Conservation (phyloP, 768 basidiomycete genomes). For the Pluteus cervinus region DNA sequence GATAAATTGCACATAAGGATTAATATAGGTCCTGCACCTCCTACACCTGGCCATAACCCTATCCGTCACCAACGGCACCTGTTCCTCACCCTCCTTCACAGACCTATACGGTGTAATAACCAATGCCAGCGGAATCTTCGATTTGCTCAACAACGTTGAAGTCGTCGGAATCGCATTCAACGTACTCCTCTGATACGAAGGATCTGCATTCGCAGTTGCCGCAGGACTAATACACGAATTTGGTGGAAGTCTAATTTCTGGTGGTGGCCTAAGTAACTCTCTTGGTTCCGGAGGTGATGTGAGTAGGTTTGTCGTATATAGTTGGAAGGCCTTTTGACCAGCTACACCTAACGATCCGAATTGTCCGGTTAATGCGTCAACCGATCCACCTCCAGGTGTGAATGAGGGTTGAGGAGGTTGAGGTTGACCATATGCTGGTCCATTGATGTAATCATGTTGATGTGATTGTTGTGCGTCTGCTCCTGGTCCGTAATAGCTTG, state of each 20-base stretch:
- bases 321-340: conserved; percentile 69
- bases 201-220: conserved; percentile 77
- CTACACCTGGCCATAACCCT: conserved; percentile 95
- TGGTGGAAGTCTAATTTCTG: conserved; percentile 85
- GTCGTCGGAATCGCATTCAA: conserved; percentile 92
- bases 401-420: conserved; percentile 32
- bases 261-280: conserved; percentile 75
- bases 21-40: conserved; percentile 94
- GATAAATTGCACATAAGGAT: conserved; percentile 96
- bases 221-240: conserved; percentile 76
- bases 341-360: conserved; percentile 86
- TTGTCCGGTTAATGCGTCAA: conserved; percentile 72
- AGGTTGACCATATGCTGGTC: conserved; percentile 31
- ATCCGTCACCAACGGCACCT: conserved; percentile 87
- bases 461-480: no score
- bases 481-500: conserved; percentile 35
- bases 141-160: conserved; percentile 79
- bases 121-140: conserved; percentile 85
- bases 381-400: conserved; percentile 41
- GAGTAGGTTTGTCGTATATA: conserved; percentile 88
- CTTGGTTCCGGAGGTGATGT: conserved; percentile 89
- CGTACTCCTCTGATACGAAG: conserved; percentile 88
- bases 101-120: conserved; percentile 89
- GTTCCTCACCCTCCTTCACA: conserved; percentile 74
- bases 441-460: conserved; percentile 42